Evolutionary conservation across 2,329 filamentous ascomycete genomes (phyloP), one percentile per base, ranked within the genome.

Genomic region (Fusarium torreyae): DNA sequence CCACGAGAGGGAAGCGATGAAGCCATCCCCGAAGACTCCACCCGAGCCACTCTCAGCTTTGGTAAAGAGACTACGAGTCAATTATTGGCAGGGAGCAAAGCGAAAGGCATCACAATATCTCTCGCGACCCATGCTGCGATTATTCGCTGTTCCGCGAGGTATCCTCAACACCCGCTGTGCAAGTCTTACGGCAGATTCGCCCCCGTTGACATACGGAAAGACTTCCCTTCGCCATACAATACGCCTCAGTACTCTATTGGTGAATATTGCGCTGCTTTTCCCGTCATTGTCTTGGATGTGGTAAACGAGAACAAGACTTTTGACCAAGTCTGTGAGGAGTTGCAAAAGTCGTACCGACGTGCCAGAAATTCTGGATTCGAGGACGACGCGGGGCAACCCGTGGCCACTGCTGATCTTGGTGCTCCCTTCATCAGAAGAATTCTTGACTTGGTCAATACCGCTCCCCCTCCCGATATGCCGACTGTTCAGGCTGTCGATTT

Each of bases 171-270:
- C 39, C 72, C 36, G 52, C 73, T 65, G 42, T 69, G 44, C 44
- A 74, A 71, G 42, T 72, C 76, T 56, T 78, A 78, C 50, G 74
- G 74, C 33, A 75, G 75, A 55, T 77, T 77, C 7, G 70, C 78
- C 38, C 75, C 74, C 26, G 72, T 68, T 45, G 69, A 69, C 43
- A 67, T 77, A 49, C 72, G 75, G 11, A 74, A 68, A 14, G 74
- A 73, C 51, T 63, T 79, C 17, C 69, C 69, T 31, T 55, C 62
- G 17, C 76, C 77, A 13, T 75, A 75, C 36, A 72, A 70, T 36
- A 73, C 71, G 15, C 66, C 70, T 7, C 67, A 70, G 24, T 72
- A 69, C 42, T 71, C 75, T 15, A 63, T 69, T 26, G 68, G 74
- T 49, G 52, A 70, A 51, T 71, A 64, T n/a, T 66, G 53, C 20